Conservation (phyloP, 2,329 filamentous ascomycete species). For the Claviceps sp. region DNA sequence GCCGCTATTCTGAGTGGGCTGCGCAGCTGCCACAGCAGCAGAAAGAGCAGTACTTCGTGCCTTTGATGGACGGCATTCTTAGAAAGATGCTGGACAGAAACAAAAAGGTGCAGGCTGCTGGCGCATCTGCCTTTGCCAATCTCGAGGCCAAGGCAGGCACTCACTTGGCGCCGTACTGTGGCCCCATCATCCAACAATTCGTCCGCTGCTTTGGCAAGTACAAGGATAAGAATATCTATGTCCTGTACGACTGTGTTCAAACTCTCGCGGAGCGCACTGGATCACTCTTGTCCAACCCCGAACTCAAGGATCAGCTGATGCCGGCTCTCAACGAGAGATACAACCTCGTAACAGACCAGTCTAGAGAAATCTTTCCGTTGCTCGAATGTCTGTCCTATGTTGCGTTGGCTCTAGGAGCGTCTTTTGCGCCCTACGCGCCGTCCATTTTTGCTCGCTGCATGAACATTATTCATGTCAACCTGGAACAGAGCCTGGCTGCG, state of each 20-base stretch:
- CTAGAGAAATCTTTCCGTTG: slow-evolving; percentile 83
- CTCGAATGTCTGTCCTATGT: slow-evolving; percentile 96
- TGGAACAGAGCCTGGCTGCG: slow-evolving; percentile 66
- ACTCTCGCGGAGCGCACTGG: slow-evolving; percentile 89
- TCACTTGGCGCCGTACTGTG: slow-evolving; percentile 70
- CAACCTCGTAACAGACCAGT: slow-evolving; percentile 76
- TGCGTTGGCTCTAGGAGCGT: slow-evolving; percentile 67
- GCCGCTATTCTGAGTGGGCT: slow-evolving; percentile 87
- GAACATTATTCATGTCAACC: slow-evolving; percentile 80
- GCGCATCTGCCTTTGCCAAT: slow-evolving; percentile 88
- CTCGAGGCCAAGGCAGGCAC: slow-evolving; percentile 86
- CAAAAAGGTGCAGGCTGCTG: slow-evolving; percentile 95
- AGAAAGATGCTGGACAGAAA: slow-evolving; percentile 92
- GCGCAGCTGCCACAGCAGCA: slow-evolving; percentile 57
- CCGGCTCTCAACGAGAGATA: slow-evolving; percentile 81
- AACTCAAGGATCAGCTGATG: slow-evolving; percentile 81
- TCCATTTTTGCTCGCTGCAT: slow-evolving; percentile 82
- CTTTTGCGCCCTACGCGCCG: slow-evolving; percentile 72
- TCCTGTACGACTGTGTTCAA: slow-evolving; percentile 96
- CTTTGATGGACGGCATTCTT: slow-evolving; percentile 93
- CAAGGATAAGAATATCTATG: slow-evolving; percentile 98
- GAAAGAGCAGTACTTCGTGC: slow-evolving; percentile 71
- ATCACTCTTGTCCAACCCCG: slow-evolving; percentile 62
- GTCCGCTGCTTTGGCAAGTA: slow-evolving; percentile 86
- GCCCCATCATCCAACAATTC: slow-evolving; percentile 83